These are phyloP conservation scores for Pichia sp. DNA, from an alignment of 1,139 yeast genomes.

Conservation along the genomic window DNA sequence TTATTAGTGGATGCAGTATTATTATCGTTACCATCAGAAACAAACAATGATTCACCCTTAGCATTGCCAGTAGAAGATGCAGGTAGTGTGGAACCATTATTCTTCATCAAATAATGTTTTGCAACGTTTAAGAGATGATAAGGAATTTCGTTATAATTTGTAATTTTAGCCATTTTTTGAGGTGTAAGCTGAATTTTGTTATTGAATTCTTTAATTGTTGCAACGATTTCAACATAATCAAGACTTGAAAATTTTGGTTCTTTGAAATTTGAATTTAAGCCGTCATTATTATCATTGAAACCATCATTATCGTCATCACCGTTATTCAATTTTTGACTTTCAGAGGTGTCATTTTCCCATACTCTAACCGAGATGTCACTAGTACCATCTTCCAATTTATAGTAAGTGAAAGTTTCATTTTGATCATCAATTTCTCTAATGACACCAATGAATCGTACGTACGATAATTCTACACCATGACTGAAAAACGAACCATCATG, in stretches of 20 bases:
- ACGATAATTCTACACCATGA: constrained; percentile 48
- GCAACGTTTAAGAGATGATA: constrained; percentile 71
- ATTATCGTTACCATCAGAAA: neutral
- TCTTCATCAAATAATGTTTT: constrained; percentile 39
- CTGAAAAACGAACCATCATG: constrained; percentile 73
- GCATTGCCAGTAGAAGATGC: neutral
- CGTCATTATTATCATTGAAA: neutral
- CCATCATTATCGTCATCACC: constrained; percentile 19
- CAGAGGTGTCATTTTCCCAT: constrained; percentile 52
- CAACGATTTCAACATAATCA: constrained; percentile 63
- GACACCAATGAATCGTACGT: constrained; percentile 48
- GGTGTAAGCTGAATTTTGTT: constrained; percentile 62
- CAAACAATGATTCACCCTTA: neutral
- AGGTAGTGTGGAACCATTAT: constrained; percentile 26
- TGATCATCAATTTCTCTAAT: constrained; percentile 42
- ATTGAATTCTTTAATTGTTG: constrained; percentile 65
- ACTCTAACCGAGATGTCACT: constrained; percentile 64
- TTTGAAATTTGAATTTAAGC: constrained; percentile 4
- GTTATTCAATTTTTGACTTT: constrained; percentile 18
- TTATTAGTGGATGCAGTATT: neutral
- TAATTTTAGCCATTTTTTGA: constrained; percentile 52
- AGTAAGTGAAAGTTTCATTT: constrained; percentile 46
- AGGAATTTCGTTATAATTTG: constrained; percentile 67
- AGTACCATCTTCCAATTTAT: constrained; percentile 80
- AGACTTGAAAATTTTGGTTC: constrained; percentile 30